Conservation (phyloP, 2,329 filamentous ascomycete species). For the Cladosporium phlei region DNA sequence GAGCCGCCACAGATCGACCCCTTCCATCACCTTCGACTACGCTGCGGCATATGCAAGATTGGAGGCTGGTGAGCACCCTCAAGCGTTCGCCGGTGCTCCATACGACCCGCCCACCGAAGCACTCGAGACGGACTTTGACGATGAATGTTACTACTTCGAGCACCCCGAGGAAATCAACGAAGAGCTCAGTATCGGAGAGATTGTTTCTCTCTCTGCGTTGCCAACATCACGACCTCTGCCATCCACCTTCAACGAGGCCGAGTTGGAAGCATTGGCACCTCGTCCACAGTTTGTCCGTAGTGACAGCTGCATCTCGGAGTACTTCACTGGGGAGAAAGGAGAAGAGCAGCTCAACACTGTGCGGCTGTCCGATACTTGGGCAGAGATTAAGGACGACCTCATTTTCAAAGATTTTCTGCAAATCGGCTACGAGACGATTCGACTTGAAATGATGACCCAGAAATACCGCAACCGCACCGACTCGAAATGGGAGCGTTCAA, state of each 20-base stretch:
- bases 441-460: slow-evolving; percentile 36
- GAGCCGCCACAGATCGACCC: slow-evolving; percentile 21
- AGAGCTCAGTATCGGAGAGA: slow-evolving; percentile 42
- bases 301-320: slow-evolving; percentile 47
- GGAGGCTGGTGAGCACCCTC: not conserved
- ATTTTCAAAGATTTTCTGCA: slow-evolving; percentile 45
- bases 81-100: not conserved
- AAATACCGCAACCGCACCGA: slow-evolving; percentile 24
- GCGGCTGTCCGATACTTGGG: slow-evolving; percentile 47
- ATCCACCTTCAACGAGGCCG: slow-evolving; percentile 40
- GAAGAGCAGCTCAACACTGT: slow-evolving; percentile 45
- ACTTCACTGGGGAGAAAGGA: slow-evolving; percentile 41
- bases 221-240: slow-evolving; percentile 41
- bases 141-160: slow-evolving; percentile 40
- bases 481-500: slow-evolving; percentile 16
- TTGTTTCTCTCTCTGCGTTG: slow-evolving; percentile 41
- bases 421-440: slow-evolving; percentile 39
- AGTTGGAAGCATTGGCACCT: slow-evolving; percentile 39
- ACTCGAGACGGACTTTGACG: slow-evolving; percentile 41
- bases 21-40: slow-evolving; percentile 6
- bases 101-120: slow-evolving; percentile 13
- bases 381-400: slow-evolving; percentile 45
- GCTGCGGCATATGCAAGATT: slow-evolving; percentile 9
- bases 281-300: slow-evolving; percentile 34
- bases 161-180: slow-evolving; percentile 42